Evolutionary conservation across 2,329 filamentous ascomycete species (phyloP), one percentile per base, ranked within the genome.

Genomic region (Thelonectria blattea): DNA sequence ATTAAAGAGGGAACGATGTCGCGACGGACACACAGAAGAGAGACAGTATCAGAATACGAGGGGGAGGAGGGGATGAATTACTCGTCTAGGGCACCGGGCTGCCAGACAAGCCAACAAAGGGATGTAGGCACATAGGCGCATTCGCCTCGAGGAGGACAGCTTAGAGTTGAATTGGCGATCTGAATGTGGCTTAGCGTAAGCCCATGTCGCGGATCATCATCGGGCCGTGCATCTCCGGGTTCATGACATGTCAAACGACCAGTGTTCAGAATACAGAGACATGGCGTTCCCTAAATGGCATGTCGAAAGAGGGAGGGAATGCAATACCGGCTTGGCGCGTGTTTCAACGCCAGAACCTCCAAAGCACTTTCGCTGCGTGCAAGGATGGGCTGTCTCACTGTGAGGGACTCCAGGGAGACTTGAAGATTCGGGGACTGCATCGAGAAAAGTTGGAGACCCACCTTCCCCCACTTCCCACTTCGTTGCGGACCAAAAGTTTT

Each of bases 161-260:
- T 63, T 65, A 69, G 65, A 67, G 68, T 68, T 68, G 68, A 64
- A 62, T 69, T 61, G 58, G 48, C 48, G 39, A 49, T 34, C 57
- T 49, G 30, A 34, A 68, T 64, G 22, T 39, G 60, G 68, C 39
- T 52, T 71, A 70, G 68, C 58, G 60, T 20, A 10, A 6, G 10
- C 5, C 14, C 5, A n/a, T 34, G 15, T 41, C 30, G 45, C 51
- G 62, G 56, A 65, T 47, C 61, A 65, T 67, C 48, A 47, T 45
- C 52, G 62, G 63, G 46, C 48, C 61, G 58, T 17, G 27, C 15
- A 7, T 10, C 27, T 7, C 27, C 4, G 27, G 8, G 27, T 30
- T 30, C 27, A 10, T 30, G 27, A 9, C 27, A 30, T 30, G 48
- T 42, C 17, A 52, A 54, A 52, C 42, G 30, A 4, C 22, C 9